Percentiles rank a stretch among this genome's conserved stretches.
These are phyloP conservation scores for Emiliania huxleyi DNA, from an alignment of 78 protist species.

Conservation along the genomic window DNA sequence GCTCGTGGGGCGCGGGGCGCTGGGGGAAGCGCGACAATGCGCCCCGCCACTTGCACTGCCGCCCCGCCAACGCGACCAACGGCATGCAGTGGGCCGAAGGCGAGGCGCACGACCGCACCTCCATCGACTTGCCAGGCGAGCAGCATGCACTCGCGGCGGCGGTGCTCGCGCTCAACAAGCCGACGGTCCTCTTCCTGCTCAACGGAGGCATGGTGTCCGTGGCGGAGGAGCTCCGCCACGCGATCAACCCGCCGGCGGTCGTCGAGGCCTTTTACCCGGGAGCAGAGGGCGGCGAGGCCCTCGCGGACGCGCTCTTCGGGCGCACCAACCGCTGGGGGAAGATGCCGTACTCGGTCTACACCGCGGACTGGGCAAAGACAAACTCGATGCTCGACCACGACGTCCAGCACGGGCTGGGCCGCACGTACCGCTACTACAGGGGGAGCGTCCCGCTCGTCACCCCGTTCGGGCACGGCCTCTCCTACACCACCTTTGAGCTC, in stretches of 20 bases:
- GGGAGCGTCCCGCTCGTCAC: no score
- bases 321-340: background rate
- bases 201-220: slow-evolving; percentile 52
- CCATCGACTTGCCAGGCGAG: slow-evolving; percentile 25
- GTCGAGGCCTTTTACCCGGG: slow-evolving; percentile 43
- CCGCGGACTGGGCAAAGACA: background rate
- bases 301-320: slow-evolving; percentile 57
- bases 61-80: no score
- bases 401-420: background rate
- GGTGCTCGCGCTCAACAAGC: background rate
- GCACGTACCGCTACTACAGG: background rate
- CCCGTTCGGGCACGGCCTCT: no score
- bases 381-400: background rate
- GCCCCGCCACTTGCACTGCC: no score
- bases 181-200: slow-evolving; percentile 38
- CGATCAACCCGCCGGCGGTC: background rate
- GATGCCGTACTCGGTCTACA: background rate
- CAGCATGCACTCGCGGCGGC: background rate
- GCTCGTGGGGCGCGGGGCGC: no score
- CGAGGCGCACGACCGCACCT: slow-evolving; percentile 19
- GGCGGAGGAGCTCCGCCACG: background rate
- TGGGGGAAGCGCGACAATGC: no score
- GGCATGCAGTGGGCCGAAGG: background rate
- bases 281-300: slow-evolving; percentile 38
- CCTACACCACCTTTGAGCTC: no score